Evolutionary conservation across 805 yeast species (phyloP), one percentile per base, ranked within the genome.

Genomic region (Kodamaea sagamina): DNA sequence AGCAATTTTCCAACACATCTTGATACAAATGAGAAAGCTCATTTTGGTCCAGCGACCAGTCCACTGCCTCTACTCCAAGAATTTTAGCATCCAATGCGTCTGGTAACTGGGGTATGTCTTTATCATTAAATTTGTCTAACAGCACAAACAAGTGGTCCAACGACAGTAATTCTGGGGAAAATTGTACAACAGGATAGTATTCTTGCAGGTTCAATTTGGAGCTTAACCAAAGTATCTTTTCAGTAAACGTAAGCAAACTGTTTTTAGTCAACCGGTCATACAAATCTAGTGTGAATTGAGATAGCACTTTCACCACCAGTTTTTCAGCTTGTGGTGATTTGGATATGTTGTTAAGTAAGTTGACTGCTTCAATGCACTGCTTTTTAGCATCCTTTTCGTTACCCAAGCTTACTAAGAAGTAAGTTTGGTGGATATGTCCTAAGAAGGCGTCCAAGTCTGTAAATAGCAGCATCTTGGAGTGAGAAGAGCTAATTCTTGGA

Each of bases 1-100:
- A 86, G 61, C 95, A 88, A 59, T 87, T 82, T 6, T 79, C 67
- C n/a, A 78, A 54, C 1, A 65, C 48, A 44, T 77, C 82, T 51
- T 80, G 84, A 52, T 67, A 72, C 9, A 79, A 40, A 25, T 43
- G 42, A 11, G 42, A 25, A 24, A 47, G 40, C 12, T 43, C 41
- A n/a, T 40, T n/a, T 9, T 17, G 4, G 10, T 29, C 13, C 13
- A 18, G 26, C 5, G 39, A 6, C 48, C 48, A 47, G 27, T 42
- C 43, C 10, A n/a, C 13, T 9, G 26, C 40, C 31, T 27, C 36
- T 2, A 27, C 19, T 2, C 25, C 21, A 3, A 35, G 28, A 15
- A 47, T 31, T 12, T 6, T 24, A 3, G 37, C 43, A 4, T 38
- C 43, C 10, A 47, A 21, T 4, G 16, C n/a, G 3, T 38, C 46